phyloP scores from a whole-genome alignment of 1,284 basidiomycete species.

The Amylostereum chailletii region DNA sequence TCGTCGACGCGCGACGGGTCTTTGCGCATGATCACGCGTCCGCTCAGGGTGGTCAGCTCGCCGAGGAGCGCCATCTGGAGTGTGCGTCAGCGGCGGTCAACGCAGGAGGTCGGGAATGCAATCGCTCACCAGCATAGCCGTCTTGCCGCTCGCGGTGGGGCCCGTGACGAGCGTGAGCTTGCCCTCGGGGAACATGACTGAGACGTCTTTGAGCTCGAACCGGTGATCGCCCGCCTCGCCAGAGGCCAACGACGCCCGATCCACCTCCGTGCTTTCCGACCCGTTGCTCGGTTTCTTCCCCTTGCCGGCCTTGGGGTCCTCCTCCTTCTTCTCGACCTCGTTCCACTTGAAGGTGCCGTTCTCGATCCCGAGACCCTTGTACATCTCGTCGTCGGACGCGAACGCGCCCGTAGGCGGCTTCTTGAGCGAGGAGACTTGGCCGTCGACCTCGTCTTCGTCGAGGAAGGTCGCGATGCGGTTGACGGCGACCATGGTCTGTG shows the following conservation, averaged over 20 bases:
- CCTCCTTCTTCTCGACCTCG: constrained; percentile 32
- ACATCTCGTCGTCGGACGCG: constrained; percentile 16
- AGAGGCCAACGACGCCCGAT: not conserved
- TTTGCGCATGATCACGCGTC: constrained; percentile 59
- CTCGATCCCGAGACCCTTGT: constrained; percentile 50
- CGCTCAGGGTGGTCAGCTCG: constrained; percentile 48
- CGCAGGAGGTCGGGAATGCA: constrained; percentile 1
- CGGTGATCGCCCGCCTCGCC: constrained; percentile 26
- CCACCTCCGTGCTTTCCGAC: not conserved
- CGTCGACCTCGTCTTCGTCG: constrained; percentile 62
- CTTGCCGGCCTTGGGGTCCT: constrained; percentile 17
- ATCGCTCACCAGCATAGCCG: constrained; percentile 51
- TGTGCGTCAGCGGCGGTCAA: not conserved
- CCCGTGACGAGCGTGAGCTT: constrained; percentile 58
- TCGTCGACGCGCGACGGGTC: constrained; percentile 48
- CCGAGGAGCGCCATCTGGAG: constrained; percentile 57
- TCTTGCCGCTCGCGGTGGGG: constrained; percentile 77
- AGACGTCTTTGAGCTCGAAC: constrained; percentile 62
- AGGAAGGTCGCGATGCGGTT: constrained; percentile 78
- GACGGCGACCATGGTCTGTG: constrained; percentile 71
- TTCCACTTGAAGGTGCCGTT: constrained; percentile 70
- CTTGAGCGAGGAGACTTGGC: constrained; percentile 29
- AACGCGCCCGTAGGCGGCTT: constrained; percentile 17
- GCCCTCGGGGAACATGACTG: constrained; percentile 62
- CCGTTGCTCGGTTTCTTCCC: constrained; percentile 2